Conservation (phyloP, 495 filamentous ascomycete genomes). For the Annulohypoxylon bovei region DNA sequence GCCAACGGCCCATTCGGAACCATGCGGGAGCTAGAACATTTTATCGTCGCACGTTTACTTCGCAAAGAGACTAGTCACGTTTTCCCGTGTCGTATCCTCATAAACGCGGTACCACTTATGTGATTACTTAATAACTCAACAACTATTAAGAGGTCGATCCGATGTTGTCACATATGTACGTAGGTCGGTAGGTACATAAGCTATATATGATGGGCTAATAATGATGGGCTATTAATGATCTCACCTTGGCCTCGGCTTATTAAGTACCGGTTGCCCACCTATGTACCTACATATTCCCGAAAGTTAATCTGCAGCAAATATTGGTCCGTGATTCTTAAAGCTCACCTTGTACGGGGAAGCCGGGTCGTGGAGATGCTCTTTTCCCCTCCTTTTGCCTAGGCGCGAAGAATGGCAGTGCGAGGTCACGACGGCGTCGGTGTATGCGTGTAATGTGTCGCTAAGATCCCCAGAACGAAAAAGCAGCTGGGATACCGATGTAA, state of each 20-base stretch:
- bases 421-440: constrained; percentile 35
- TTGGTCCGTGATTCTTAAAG: constrained; percentile 3
- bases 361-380: constrained; percentile 20
- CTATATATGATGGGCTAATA: not conserved
- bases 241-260: not conserved
- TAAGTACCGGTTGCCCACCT: not conserved
- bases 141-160: constrained; percentile 8
- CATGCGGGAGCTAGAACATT: constrained; percentile 25
- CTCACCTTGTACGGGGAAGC: constrained; percentile 24
- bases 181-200: too few species aligned
- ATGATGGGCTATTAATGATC: not conserved
- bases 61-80: constrained; percentile 3
- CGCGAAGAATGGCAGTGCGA: constrained; percentile 25
- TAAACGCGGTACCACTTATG: not conserved
- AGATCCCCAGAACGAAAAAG: constrained; percentile 32
- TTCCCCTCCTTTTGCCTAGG: constrained; percentile 15
- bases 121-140: constrained; percentile 8
- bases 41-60: constrained; percentile 15
- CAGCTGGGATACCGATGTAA: constrained; percentile 46
- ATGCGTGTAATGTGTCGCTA: constrained; percentile 44
- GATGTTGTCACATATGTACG: constrained; percentile 2
- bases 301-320: not conserved
- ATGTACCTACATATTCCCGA: not conserved
- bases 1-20: constrained; percentile 8
- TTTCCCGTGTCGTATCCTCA: constrained; percentile 3